Evolutionary conservation across 208 protist species (phyloP).

Genomic region (Acanthamoeba lenticulata): DNA sequence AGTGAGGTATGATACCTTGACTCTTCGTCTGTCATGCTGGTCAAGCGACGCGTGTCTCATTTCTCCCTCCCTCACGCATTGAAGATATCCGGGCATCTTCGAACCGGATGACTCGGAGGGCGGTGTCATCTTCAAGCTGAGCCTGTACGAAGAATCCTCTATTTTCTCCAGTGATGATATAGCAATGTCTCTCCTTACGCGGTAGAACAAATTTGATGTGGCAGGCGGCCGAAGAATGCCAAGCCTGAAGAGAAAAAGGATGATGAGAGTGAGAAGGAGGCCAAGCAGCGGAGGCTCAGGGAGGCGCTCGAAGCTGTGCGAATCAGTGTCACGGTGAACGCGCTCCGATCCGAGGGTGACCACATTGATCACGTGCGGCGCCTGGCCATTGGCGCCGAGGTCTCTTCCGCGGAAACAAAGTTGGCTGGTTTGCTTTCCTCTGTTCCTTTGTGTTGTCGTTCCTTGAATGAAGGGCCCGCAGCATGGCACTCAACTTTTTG

Average conservation of each 20-base stretch:
- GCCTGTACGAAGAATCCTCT: not conserved
- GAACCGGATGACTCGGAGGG: not conserved
- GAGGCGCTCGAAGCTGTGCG: not conserved
- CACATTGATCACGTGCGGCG: not conserved
- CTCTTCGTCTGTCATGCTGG: too few relatives aligned
- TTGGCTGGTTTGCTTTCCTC: not conserved
- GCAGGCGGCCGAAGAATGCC: not conserved
- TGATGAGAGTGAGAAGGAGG: not conserved
- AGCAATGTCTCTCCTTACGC: too few relatives aligned
- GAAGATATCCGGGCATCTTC: not conserved
- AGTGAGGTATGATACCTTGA: constrained; percentile 11
- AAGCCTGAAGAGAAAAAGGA: not conserved
- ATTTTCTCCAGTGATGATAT: not conserved
- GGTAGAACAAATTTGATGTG: too few relatives aligned
- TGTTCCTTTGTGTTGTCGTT: not conserved
- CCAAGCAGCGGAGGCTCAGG: not conserved
- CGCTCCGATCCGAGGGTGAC: not conserved
- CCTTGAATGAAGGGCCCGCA: too few relatives aligned
- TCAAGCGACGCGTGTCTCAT: not conserved
- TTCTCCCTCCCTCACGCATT: not conserved
- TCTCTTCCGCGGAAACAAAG: not conserved
- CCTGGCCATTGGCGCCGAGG: not conserved
- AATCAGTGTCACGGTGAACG: not conserved
- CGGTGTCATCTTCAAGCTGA: not conserved
- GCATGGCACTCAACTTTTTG: not conserved